Evolutionary conservation across 2,329 filamentous ascomycete genomes (phyloP).

Genomic region (Sporothrix variecibatus): DNA sequence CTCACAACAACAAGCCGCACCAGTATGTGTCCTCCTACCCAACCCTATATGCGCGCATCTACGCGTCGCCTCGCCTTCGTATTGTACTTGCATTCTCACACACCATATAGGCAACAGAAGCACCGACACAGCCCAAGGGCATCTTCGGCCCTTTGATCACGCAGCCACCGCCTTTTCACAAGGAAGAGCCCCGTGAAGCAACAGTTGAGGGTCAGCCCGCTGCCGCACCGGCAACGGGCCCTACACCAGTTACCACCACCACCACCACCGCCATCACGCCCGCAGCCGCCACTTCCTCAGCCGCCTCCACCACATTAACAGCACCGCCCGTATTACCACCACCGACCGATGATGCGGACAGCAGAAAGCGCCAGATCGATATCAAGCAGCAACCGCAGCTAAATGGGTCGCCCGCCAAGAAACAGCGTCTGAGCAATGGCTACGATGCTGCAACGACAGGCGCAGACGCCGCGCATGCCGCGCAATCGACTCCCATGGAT

Average conservation of each 20-base stretch:
- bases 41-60: not conserved
- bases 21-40: conserved; percentile 44
- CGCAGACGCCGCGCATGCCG: conserved; percentile 46
- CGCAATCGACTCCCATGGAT: conserved; percentile 56
- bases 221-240: not conserved
- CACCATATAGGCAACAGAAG: conserved; percentile 48
- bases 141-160: conserved; percentile 59
- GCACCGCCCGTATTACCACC: conserved; percentile 33
- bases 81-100: conserved; percentile 34
- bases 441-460: conserved; percentile 52
- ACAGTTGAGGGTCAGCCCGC: conserved; percentile 10
- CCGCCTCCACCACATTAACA: conserved; percentile 22
- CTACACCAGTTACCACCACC: not conserved
- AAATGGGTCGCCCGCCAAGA: conserved; percentile 61
- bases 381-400: conserved; percentile 48
- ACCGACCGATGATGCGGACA: conserved; percentile 44
- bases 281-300: not conserved
- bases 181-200: conserved; percentile 41
- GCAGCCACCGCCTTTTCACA: conserved; percentile 44
- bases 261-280: conserved; percentile 8
- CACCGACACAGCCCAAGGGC: conserved; percentile 52
- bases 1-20: conserved; percentile 44
- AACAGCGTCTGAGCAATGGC: conserved; percentile 62
- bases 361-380: conserved; percentile 54
- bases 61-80: not conserved